These are phyloP conservation scores for Saccharomycopsis amapae DNA, from an alignment of 805 yeast genomes.

Conservation along the genomic window DNA sequence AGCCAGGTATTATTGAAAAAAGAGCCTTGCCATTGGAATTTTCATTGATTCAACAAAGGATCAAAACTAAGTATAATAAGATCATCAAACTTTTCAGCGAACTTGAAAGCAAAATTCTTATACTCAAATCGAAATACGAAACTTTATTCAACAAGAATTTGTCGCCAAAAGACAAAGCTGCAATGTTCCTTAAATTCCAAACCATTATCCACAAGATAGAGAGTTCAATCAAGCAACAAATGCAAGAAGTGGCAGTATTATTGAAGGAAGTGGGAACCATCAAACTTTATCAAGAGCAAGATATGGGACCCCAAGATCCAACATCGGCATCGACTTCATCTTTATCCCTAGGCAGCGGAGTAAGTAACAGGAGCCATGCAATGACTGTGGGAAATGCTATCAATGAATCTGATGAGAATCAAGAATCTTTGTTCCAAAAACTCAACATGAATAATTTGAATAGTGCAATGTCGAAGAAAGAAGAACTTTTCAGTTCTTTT, in stretches of 20 bases:
- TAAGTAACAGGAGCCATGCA: no score
- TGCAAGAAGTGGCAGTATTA: not conserved
- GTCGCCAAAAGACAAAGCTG: not conserved
- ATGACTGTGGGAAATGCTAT: no score
- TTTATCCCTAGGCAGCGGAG: no score
- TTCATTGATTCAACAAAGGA: conserved; percentile 1
- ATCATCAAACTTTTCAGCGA: not conserved
- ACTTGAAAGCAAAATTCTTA: conserved; percentile 1
- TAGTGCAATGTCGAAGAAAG: no score
- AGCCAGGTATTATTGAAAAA: not conserved
- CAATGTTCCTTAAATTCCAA: not conserved
- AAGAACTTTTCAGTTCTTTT: no score
- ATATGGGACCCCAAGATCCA: not conserved
- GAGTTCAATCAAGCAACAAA: not conserved
- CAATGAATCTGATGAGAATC: no score
- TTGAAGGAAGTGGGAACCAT: not conserved
- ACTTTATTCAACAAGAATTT: not conserved
- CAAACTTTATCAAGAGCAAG: not conserved
- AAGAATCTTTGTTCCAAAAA: no score
- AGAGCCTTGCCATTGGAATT: conserved; percentile 9
- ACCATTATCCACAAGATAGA: not conserved
- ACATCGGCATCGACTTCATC: no score
- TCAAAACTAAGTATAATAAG: not conserved
- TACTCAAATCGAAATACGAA: conserved; percentile 11
- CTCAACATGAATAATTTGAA: no score